phyloP scores from a whole-genome alignment of 1,284 basidiomycete genomes.

The Rhodofomes roseus region DNA sequence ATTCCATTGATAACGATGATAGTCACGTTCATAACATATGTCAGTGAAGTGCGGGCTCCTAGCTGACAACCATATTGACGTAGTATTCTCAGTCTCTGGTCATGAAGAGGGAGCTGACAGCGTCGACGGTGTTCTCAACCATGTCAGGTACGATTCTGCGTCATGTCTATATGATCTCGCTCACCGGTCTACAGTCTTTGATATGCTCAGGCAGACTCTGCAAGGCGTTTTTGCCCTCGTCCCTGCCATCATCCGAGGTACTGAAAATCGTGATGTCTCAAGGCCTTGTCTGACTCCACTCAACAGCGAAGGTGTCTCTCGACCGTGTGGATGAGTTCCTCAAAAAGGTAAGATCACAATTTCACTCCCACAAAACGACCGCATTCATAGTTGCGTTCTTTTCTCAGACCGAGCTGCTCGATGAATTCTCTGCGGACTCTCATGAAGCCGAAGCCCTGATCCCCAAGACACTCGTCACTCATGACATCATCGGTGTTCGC shows the following conservation, averaged over 20 bases:
- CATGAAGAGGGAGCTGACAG: constrained; percentile 31
- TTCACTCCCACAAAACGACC: neutral
- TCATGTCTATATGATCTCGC: too few species aligned
- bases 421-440: constrained; percentile 32
- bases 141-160: constrained; percentile 30
- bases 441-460: neutral
- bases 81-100: constrained; percentile 30
- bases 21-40: constrained; percentile 64
- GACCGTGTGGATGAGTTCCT: constrained; percentile 47
- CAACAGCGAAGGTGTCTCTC: constrained; percentile 46
- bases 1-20: constrained; percentile 70
- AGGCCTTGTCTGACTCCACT: constrained; percentile 11
- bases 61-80: neutral
- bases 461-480: neutral
- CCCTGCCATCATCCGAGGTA: constrained; percentile 33
- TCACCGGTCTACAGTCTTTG: constrained; percentile 25
- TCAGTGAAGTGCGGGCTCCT: constrained; percentile 15
- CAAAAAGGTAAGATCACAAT: constrained; percentile 28
- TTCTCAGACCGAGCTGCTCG: constrained; percentile 44
- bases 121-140: constrained; percentile 39
- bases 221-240: constrained; percentile 29
- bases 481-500: constrained; percentile 33
- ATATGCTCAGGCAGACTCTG: constrained; percentile 31
- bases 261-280: constrained; percentile 16
- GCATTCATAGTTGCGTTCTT: neutral